Evolutionary conservation across 2,329 filamentous ascomycete genomes (phyloP).

Genomic region (Aureobasidium sp.): DNA sequence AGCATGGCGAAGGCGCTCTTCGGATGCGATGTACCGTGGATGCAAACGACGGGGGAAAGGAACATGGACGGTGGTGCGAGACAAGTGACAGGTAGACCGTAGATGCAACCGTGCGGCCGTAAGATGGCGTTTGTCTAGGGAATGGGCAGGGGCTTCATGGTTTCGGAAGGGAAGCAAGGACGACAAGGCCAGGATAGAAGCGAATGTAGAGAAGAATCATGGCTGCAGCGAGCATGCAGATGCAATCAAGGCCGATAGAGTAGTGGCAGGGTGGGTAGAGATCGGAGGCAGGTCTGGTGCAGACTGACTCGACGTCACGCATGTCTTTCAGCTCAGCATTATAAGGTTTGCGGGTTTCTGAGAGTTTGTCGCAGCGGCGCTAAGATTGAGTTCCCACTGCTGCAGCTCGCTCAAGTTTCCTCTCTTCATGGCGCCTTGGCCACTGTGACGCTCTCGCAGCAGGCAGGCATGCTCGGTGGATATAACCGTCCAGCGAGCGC

Average conservation of each 20-base stretch:
- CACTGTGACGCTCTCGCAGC: conserved; percentile 3
- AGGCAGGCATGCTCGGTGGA: not conserved
- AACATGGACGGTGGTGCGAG: not conserved
- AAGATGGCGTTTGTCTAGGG: not conserved
- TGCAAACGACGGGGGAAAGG: conserved; percentile 9
- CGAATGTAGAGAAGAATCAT: not conserved
- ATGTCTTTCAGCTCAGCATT: not conserved
- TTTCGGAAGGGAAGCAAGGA: not conserved
- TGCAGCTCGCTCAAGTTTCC: conserved; percentile 2
- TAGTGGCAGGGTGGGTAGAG: not conserved
- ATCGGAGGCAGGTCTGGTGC: not conserved
- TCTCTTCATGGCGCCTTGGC: not conserved
- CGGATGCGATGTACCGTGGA: not conserved
- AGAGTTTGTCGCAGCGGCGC: not conserved
- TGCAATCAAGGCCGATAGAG: not conserved
- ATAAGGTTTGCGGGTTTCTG: not conserved
- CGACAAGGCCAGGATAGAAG: not conserved
- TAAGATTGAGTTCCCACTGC: conserved; percentile 2
- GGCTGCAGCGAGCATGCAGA: not conserved
- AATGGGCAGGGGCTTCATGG: not conserved
- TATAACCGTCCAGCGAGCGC: not conserved
- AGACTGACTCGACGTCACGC: not conserved
- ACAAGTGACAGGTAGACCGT: conserved; percentile 6
- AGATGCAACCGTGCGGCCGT: conserved; percentile 4
- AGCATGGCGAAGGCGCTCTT: not conserved